Evolutionary conservation across 2,329 filamentous ascomycete species (phyloP).

Genomic region (Ophiostoma populinum): DNA sequence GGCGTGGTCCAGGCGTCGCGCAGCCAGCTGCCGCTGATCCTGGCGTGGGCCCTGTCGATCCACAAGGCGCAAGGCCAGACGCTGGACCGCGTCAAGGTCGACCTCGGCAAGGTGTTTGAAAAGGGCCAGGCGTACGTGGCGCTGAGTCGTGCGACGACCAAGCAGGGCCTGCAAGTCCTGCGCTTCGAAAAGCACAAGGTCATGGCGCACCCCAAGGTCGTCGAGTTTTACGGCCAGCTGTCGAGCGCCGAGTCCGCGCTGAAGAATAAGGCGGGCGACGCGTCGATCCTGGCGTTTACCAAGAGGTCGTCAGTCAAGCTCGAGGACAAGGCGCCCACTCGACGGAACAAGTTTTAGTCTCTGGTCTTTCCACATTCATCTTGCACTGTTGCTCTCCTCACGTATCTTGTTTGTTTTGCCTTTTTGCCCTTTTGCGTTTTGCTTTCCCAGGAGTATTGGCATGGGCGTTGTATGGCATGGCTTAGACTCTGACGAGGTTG

Average conservation of each 20-base stretch:
- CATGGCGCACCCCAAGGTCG: slow-evolving; percentile 79
- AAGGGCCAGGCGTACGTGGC: slow-evolving; percentile 97
- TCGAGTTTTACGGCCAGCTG: slow-evolving; percentile 70
- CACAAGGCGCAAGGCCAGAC: slow-evolving; percentile 97
- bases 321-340: slow-evolving; percentile 16
- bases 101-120: slow-evolving; percentile 82
- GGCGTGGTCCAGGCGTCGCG: slow-evolving; percentile 86
- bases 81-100: slow-evolving; percentile 82
- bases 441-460: no score
- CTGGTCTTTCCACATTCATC: no score
- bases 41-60: slow-evolving; percentile 93
- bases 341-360: no score
- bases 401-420: no score
- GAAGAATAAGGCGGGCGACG: slow-evolving; percentile 14
- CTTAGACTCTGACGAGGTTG: no score
- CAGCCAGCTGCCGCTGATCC: slow-evolving; percentile 66
- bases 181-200: slow-evolving; percentile 83
- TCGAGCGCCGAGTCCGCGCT: slow-evolving; percentile 45
- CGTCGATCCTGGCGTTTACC: slow-evolving; percentile 24
- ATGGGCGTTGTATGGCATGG: no score
- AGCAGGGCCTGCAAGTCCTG: slow-evolving; percentile 72
- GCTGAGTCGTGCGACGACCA: slow-evolving; percentile 76
- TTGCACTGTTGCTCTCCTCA: no score
- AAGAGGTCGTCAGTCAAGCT: slow-evolving; percentile 18
- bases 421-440: no score